phyloP scores from a whole-genome alignment of 805 yeast genomes.

The Wickerhamiella parazyma region DNA sequence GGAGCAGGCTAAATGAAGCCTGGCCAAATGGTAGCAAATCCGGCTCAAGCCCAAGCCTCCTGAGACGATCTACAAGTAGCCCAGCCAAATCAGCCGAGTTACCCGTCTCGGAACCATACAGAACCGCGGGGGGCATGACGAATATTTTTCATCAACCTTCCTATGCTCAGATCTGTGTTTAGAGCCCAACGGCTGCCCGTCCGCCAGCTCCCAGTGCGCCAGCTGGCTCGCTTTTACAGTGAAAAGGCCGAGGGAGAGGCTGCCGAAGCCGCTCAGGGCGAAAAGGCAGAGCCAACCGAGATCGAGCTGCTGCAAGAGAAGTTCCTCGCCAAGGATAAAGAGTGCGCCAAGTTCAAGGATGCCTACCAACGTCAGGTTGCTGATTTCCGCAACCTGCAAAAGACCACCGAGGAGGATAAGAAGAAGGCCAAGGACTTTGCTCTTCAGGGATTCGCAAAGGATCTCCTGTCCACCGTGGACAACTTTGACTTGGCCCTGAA shows the following conservation, averaged over 20 bases:
- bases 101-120: constrained; percentile 91
- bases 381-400: constrained; percentile 86
- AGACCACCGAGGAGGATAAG: constrained; percentile 73
- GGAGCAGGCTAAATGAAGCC: constrained; percentile 23
- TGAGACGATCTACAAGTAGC: constrained; percentile 41
- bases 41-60: constrained; percentile 39
- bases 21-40: constrained; percentile 43
- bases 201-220: constrained; percentile 2
- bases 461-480: constrained; percentile 76
- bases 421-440: constrained; percentile 85
- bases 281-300: constrained; percentile 18
- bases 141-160: neutral
- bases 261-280: constrained; percentile 14
- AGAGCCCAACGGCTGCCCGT: constrained; percentile 3
- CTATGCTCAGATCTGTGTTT: constrained; percentile 1
- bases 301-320: constrained; percentile 35
- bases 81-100: constrained; percentile 77
- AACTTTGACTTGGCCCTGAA: constrained; percentile 82
- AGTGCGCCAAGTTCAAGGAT: constrained; percentile 69
- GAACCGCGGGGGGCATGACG: constrained; percentile 23
- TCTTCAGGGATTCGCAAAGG: constrained; percentile 81
- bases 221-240: constrained; percentile 2
- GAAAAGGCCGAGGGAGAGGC: constrained; percentile 15
- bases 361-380: constrained; percentile 73
- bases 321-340: constrained; percentile 41